Evolutionary conservation across 192 early-diverging fungal genomes (phyloP).

Genomic region (Mortierella hygrophila): DNA sequence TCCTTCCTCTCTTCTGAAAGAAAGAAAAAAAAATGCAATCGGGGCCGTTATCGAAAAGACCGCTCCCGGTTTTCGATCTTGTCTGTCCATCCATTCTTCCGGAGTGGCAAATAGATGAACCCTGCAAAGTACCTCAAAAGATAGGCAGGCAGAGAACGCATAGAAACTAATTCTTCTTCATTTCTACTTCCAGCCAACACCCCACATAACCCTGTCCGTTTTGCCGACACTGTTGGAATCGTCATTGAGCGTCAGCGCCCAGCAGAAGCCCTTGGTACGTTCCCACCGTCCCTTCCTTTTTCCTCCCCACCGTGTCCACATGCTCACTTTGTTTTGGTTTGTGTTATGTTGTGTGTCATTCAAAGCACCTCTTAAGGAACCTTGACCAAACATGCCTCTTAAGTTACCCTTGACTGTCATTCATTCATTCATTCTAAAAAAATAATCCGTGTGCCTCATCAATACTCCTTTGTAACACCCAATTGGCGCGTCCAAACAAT

Average conservation of each 20-base stretch:
- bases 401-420: neutral
- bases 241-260: conserved; percentile 93
- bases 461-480: neutral
- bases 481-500: neutral
- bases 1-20: too few species aligned
- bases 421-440: neutral
- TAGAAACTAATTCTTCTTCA: conserved; percentile 3
- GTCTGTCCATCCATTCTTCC: neutral
- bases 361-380: neutral
- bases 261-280: conserved; percentile 74
- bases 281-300: neutral
- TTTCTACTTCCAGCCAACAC: conserved; percentile 70
- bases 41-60: neutral
- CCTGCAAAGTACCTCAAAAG: neutral
- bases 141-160: neutral
- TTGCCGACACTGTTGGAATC: conserved; percentile 94
- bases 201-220: conserved; percentile 97
- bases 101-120: neutral
- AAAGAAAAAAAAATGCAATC: neutral
- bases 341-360: neutral
- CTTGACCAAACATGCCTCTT: neutral
- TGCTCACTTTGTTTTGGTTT: neutral
- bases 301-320: neutral
- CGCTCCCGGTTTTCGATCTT: neutral
- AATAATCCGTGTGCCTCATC: conserved; percentile 4